Percentiles rank a stretch among this genome's conserved stretches.
Conservation (phyloP, 1,284 basidiomycete genomes). For the Austroboletus novae-zelandiae region DNA sequence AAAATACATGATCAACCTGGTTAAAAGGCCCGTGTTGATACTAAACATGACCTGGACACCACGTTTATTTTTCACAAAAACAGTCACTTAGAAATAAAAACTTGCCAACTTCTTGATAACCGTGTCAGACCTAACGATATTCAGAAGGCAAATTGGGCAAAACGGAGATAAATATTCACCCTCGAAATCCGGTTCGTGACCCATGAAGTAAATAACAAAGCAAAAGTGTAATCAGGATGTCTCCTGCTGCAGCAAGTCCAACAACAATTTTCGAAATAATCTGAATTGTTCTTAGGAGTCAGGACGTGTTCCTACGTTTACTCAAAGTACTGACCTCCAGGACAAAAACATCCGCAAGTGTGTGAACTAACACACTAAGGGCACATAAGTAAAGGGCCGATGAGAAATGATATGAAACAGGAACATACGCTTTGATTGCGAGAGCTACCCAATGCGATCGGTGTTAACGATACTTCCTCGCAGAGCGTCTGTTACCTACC, state of each 20-base stretch:
- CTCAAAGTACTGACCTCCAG: conserved; percentile 19
- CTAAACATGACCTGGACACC: conserved; percentile 42
- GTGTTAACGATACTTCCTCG: conserved; percentile 2
- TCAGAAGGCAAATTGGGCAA: background rate
- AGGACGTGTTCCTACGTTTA: background rate
- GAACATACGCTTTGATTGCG: conserved; percentile 38
- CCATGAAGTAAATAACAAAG: conserved; percentile 50
- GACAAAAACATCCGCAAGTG: conserved; percentile 37
- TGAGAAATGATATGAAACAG: background rate
- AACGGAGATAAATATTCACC: conserved; percentile 28
- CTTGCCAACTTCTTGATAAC: conserved; percentile 46
- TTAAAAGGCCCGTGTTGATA: conserved; percentile 47
- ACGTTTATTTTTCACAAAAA: background rate
- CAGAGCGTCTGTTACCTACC: conserved; percentile 11
- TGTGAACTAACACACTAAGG: conserved; percentile 32
- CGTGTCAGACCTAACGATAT: conserved; percentile 40
- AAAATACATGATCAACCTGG: conserved; percentile 20
- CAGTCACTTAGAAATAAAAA: background rate
- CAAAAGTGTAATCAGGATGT: conserved; percentile 51
- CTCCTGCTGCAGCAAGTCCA: conserved; percentile 50
- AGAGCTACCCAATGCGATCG: conserved; percentile 33
- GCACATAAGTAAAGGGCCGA: conserved; percentile 1
- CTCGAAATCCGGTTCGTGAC: conserved; percentile 55
- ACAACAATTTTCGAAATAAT: conserved; percentile 53
- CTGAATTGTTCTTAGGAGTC: conserved; percentile 7